These are phyloP conservation scores for Bisporella sp. DNA, from an alignment of 2,329 filamentous ascomycete genomes.

Conservation along the genomic window DNA sequence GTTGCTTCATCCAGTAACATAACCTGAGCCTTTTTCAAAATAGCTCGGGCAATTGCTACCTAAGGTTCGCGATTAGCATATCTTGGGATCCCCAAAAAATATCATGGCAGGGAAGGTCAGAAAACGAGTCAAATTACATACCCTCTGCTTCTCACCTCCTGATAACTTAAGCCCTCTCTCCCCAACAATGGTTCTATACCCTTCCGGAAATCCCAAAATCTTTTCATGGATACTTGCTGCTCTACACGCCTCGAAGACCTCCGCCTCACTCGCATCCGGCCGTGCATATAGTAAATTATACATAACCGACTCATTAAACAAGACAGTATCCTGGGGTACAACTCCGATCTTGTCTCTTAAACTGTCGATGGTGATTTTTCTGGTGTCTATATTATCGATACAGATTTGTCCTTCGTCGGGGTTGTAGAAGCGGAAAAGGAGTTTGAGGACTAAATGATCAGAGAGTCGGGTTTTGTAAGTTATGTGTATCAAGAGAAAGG, in stretches of 20 bases:
- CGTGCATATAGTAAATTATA: slow-evolving; percentile 89
- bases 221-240: slow-evolving; percentile 22
- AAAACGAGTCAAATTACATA: neutral
- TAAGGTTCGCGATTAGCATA: slow-evolving; percentile 1
- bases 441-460: slow-evolving; percentile 44
- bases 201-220: slow-evolving; percentile 36
- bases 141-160: neutral
- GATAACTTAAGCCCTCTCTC: slow-evolving; percentile 7
- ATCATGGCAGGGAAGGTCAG: no score
- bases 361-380: slow-evolving; percentile 27
- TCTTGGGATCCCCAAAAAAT: no score
- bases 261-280: slow-evolving; percentile 67
- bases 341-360: slow-evolving; percentile 67
- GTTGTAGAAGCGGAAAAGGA: slow-evolving; percentile 52
- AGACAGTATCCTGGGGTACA: slow-evolving; percentile 87
- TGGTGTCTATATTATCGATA: slow-evolving; percentile 12
- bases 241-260: slow-evolving; percentile 48
- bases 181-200: slow-evolving; percentile 42
- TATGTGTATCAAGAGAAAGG: no score
- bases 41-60: slow-evolving; percentile 56
- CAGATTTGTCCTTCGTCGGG: slow-evolving; percentile 29
- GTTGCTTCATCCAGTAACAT: slow-evolving; percentile 57
- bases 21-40: slow-evolving; percentile 47
- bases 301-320: slow-evolving; percentile 91
- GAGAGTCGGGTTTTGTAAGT: no score